Base-by-base conservation (phyloP, 2,329 filamentous ascomycete species). In the Colletotrichum tanaceti region DNA sequence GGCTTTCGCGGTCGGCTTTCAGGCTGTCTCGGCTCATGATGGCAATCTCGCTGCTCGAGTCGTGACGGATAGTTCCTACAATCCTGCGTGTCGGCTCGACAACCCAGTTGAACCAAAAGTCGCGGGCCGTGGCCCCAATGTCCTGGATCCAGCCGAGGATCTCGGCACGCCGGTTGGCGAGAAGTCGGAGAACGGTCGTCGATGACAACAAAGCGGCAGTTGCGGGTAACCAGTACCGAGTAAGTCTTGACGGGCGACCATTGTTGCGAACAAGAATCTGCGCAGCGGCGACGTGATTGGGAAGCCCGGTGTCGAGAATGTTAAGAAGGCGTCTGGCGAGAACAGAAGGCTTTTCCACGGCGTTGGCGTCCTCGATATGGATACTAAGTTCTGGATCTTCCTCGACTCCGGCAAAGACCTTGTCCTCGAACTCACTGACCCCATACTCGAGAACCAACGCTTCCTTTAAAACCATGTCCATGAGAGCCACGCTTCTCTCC, bases 21-120 rank as follows among this genome's bases (percentile, higher is more conserved):
- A 99, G 86, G 73, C 94, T 98, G 73, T 95, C 91, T 68, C 93
- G 93, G 81, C 94, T 98, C 92, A 99, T 96, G 72, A 99, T 92
- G 52, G 95, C 96, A 72, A 99, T 95, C 77, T 98, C 95, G 76
- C 93, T 97, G 73, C 90, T 91, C 74, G 93, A 90, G 75, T 98
- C 93, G 78, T 98, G 96, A 5, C 95, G 90, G 73, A 99, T 98
- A 0, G 96, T 99, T 57, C 91, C 90, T 66, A 99, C 88, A 20
- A 99, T 86, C 77, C 93, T 95, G 73, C 89, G 89, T 0, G 89
- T 85, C 0, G 96, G 96, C 72, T 97, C 91, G 13, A 99, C 83
- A 3, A 99, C 91, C 96, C 96, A 99, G 78, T 99, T 99, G 69
- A 90, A 85, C 92, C 94, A 98, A 77, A 99, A 99, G 78, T 97